Percentiles rank a stretch among this genome's conserved stretches.
Evolutionary conservation across 1,284 basidiomycete genomes (phyloP).

Genomic region (Ustilago curta): DNA sequence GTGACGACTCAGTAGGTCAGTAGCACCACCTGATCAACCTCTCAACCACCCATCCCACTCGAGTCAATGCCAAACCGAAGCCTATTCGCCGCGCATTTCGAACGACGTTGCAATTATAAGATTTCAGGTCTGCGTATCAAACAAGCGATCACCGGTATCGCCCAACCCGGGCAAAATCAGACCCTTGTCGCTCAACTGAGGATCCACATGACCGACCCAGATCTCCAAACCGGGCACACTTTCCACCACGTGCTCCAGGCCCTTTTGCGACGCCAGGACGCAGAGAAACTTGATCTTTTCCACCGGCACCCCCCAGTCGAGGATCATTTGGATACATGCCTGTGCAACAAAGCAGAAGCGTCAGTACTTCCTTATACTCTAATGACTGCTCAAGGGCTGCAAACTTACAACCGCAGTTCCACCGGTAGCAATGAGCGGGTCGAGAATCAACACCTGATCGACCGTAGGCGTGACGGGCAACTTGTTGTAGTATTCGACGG

Average conservation of each 20-base stretch:
- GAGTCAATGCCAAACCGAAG: too few species aligned
- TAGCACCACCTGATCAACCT: too few species aligned
- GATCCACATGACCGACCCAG: conserved; percentile 60
- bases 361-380: conserved; percentile 14
- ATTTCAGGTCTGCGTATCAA: conserved; percentile 45
- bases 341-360: conserved; percentile 1
- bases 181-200: conserved; percentile 58
- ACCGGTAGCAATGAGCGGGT: conserved; percentile 90
- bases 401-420: conserved; percentile 80
- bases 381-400: too few species aligned
- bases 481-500: conserved; percentile 76
- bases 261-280: conserved; percentile 82
- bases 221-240: conserved; percentile 86
- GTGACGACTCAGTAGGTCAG: too few species aligned
- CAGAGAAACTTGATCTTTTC: conserved; percentile 82
- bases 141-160: conserved; percentile 62
- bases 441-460: conserved; percentile 85
- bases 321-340: conserved; percentile 66
- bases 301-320: conserved; percentile 67
- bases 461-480: conserved; percentile 82
- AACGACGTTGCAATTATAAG: too few species aligned
- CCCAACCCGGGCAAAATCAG: conserved; percentile 65
- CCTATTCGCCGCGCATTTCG: too few species aligned
- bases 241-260: conserved; percentile 77
- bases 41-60: too few species aligned